Evolutionary conservation across 129 eudicot genomes (phyloP), one percentile per base, ranked within the genome.

Genomic region (Scalesia atractyloides): DNA sequence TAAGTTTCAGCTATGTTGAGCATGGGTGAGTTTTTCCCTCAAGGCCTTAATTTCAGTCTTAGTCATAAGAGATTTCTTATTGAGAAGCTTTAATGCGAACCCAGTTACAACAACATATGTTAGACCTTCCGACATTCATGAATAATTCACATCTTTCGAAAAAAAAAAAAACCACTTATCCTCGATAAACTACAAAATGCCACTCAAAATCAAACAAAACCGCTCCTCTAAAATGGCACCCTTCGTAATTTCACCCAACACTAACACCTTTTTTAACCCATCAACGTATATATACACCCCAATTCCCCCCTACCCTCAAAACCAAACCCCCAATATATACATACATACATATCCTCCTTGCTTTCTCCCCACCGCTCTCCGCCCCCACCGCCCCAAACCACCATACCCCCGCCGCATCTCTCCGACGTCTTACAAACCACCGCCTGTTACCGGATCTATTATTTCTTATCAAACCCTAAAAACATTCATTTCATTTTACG

Each of bases 381-480:
- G 68, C 48, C 68, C 14, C 66, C 58, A 22, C 52, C 68, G 33
- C 15, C 76, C 14, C 43, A 53, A 9, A 15, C 67, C 1, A 22
- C 67, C 56, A 54, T 26, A 44, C 24, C 12, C 12, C 3, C 56
- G 41, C 2, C 36, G 22, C 75, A 44, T 70, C 65, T 22, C 73
- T 51, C 66, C 73, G 58, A 48, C 79, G 68, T 43, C 47, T 20
- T 24, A 16, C 0, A 5, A 41, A 46, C 56, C 72, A 39, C 37
- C 72, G 44, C 16, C 56, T 64, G 13, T 52, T 53, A 75, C 54
- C 80, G 47, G 73, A 75, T 75, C 80, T 16, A 75, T 75, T 68
- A 30, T 30, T 30, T 30, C 34, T 30, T 30, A 30, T 30, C 34
- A 30, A 30, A 30, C 34, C 34, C 34, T 41, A 41, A 41, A 2